Base-by-base conservation (phyloP, 1,284 basidiomycete species). In the Porodaedalea pini region DNA sequence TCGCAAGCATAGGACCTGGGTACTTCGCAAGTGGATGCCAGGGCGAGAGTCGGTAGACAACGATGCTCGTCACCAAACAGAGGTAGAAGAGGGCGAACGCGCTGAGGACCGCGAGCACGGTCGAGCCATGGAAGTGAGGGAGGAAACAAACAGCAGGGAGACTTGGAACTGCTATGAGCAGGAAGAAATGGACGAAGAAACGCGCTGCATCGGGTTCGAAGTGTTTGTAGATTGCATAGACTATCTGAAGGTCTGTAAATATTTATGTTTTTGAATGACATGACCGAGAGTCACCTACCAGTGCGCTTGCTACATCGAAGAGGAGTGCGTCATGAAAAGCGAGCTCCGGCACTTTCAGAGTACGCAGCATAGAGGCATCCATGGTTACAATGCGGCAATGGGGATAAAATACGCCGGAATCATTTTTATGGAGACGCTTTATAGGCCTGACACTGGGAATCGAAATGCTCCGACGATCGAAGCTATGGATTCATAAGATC, bases 21-120 rank as follows among this genome's bases (percentile, higher is more conserved):
- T 58, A 66, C 3, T 39, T 2, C 7, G 64, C 60, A 1, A 66
- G 58, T 4, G 65, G 64, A 51, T 66, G 65, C 36, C 65, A 59
- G 6, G 65, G 64, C 2, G 63, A 65, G 25, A 66, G 48, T 10
- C 65, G 62, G 53, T 65, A 66, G 25, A 56, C 25, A 2, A 34
- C 52, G 15, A 54, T 54, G 13, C 37, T 43, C 29, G 47, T 21
- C 4, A 48, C 6, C 8, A 56, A 34, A 1, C 32, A 25, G 6
- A 17, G 4, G 27, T 56, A 56, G 36, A 50, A 56, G 15, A 39
- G 11, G 2, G 36, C 19, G 25, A 56, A 50, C n/a, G n/a, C n/a
- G n/a, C 1, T 40, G 56, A 6, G 64, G 55, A 19, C 60, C 57
- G 53, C 62, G 62, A 36, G 64, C n/a, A 11, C 61, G 57, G 5